Evolutionary conservation across 371 early-diverging fungal genomes (phyloP).

Genomic region (Mortierella sp.): DNA sequence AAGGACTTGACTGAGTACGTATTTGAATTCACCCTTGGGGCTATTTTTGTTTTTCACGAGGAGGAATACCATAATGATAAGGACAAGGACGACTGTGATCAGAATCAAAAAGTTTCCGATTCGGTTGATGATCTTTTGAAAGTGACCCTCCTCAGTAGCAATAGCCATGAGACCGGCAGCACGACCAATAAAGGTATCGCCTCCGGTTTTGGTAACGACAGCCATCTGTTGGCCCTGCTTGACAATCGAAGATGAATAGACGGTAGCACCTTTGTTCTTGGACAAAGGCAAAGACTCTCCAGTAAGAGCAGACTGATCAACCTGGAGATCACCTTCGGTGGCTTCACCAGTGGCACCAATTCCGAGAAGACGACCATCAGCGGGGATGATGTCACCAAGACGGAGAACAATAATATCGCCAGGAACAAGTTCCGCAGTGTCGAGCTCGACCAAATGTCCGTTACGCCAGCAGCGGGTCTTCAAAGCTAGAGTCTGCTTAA

Average conservation of each 20-base stretch:
- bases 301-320: constrained; percentile 96
- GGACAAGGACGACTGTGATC: constrained; percentile 83
- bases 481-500: constrained; percentile 81
- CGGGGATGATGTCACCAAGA: constrained; percentile 95
- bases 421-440: constrained; percentile 83
- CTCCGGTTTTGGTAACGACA: constrained; percentile 89
- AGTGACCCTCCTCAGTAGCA: constrained; percentile 84
- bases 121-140: constrained; percentile 90
- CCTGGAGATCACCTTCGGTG: constrained; percentile 79
- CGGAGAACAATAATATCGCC: constrained; percentile 93
- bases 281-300: constrained; percentile 92
- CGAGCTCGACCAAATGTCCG: constrained; percentile 83
- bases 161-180: constrained; percentile 88
- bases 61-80: constrained; percentile 83
- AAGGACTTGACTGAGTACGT: constrained; percentile 83
- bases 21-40: constrained; percentile 57
- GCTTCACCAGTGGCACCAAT: constrained; percentile 85
- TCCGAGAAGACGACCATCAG: constrained; percentile 91
- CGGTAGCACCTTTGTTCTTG: constrained; percentile 83
- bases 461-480: constrained; percentile 85
- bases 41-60: constrained; percentile 59
- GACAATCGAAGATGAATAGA: constrained; percentile 86
- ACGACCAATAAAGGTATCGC: constrained; percentile 89
- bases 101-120: constrained; percentile 94
- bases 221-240: constrained; percentile 89